Evolutionary conservation across 192 early-diverging fungal genomes (phyloP).

Genomic region (Coemansia interrupta): DNA sequence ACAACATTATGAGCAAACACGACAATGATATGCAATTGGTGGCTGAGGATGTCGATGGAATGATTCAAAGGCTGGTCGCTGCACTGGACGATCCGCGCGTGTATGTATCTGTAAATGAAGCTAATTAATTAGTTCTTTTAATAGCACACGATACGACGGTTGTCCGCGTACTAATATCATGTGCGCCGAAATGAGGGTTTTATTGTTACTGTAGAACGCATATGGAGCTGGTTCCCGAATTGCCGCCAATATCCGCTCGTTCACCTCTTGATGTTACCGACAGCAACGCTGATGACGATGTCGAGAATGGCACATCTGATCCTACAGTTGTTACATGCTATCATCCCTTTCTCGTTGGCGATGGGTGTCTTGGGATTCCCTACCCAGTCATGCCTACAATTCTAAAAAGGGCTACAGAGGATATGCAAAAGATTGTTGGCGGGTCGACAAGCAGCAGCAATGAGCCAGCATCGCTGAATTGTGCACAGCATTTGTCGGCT

Average conservation of each 20-base stretch:
- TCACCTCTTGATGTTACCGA: too few species aligned
- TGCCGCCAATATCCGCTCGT: not conserved
- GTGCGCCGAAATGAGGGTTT: too few species aligned
- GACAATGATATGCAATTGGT: not conserved
- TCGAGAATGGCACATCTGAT: not conserved
- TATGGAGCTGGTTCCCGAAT: slow-evolving; percentile 17
- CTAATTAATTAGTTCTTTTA: not conserved
- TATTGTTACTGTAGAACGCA: slow-evolving; percentile 11
- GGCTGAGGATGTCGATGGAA: not conserved
- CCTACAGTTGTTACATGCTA: not conserved
- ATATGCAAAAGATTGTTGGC: slow-evolving; percentile 4
- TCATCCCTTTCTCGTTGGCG: slow-evolving; percentile 25
- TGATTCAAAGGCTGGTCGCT: slow-evolving; percentile 19
- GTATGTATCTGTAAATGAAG: slow-evolving; percentile 18
- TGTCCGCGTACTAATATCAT: not conserved
- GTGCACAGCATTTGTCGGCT: slow-evolving; percentile 5
- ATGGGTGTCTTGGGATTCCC: slow-evolving; percentile 33
- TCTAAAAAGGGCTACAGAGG: slow-evolving; percentile 14
- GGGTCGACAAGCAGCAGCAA: not conserved
- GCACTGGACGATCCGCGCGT: slow-evolving; percentile 20
- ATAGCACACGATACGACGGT: too few species aligned
- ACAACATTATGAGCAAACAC: not conserved
- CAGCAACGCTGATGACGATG: not conserved
- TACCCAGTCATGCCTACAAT: slow-evolving; percentile 9
- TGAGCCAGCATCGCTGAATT: not conserved